Conservation (phyloP, 2,329 filamentous ascomycete genomes). For the Aspergillus uvarum region DNA sequence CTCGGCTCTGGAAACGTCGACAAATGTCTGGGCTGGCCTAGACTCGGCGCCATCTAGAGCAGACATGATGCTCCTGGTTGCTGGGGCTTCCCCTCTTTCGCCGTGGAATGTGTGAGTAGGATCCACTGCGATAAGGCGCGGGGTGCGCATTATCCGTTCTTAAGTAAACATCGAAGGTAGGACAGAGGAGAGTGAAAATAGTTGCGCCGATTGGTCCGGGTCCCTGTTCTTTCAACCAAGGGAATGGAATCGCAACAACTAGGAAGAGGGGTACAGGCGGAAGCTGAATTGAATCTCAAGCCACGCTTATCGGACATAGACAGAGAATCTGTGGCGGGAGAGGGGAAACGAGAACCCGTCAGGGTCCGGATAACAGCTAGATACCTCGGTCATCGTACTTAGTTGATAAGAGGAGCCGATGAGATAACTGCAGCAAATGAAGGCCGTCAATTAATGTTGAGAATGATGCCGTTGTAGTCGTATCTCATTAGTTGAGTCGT, state of each 20-base stretch:
- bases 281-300: neutral
- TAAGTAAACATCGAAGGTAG: neutral
- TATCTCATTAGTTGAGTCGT: neutral
- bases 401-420: too few relatives aligned
- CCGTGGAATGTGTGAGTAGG: neutral
- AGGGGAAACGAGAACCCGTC: neutral
- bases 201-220: neutral
- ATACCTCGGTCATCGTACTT: neutral
- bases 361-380: neutral
- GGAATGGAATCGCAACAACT: neutral
- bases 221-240: neutral
- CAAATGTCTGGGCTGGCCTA: constrained; percentile 6
- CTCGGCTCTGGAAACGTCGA: constrained; percentile 2
- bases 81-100: neutral
- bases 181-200: neutral
- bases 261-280: neutral
- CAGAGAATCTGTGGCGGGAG: neutral
- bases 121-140: neutral
- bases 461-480: neutral
- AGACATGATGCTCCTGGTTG: neutral
- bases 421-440: too few relatives aligned
- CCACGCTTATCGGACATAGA: neutral
- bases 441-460: too few relatives aligned
- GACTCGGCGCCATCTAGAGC: neutral
- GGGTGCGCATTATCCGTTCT: neutral